Base-by-base conservation (phyloP, 768 basidiomycete species). In the Suillus occidentalis region DNA sequence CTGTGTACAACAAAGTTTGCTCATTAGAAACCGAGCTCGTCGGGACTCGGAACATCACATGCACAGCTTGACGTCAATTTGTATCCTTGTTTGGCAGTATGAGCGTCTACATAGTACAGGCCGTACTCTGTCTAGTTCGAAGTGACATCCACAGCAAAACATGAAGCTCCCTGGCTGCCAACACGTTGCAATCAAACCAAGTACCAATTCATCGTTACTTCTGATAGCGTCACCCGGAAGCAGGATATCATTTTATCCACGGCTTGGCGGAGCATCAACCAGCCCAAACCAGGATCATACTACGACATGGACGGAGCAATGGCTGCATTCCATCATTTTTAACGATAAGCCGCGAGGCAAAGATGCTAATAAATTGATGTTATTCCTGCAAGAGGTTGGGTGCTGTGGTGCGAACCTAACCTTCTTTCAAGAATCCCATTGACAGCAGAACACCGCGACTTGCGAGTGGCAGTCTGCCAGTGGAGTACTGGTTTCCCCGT, bases 31-130 rank as follows among this genome's bases (percentile, higher is more conserved):
- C 49, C 49, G 50, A 20, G 18, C 16, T 20, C 14, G 40, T 63
- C 52, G 31, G 55, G 53, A 60, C 47, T 61, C 43, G 52, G 60
- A 62, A 59, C 31, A 34, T 18, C 53, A 55, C n/a, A n/a, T n/a
- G n/a, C n/a, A n/a, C 31, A 53, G 12, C 25, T 6, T 55, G 61
- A 62, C 58, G 58, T 59, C 58, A 59, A 28, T 31, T 59, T 9
- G 22, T 58, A 39, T 42, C 58, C 25, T 42, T 59, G 39, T 59
- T 59, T 59, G 58, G 58, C 10, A 36, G 10, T 59, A 61, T 28
- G 62, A 28, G 55, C 52, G 62, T 28, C 60, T 62, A 25, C 18
- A n/a, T n/a, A n/a, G n/a, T n/a, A n/a, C 4, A 45, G 10, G 34
- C 34, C 34, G 34, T n/a, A 45, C 3, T 36, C n/a, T 5, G 4